Percentiles rank a stretch among this genome's conserved stretches.
Conservation (phyloP, 1,284 basidiomycete species). For the Phylloporus sp. region DNA sequence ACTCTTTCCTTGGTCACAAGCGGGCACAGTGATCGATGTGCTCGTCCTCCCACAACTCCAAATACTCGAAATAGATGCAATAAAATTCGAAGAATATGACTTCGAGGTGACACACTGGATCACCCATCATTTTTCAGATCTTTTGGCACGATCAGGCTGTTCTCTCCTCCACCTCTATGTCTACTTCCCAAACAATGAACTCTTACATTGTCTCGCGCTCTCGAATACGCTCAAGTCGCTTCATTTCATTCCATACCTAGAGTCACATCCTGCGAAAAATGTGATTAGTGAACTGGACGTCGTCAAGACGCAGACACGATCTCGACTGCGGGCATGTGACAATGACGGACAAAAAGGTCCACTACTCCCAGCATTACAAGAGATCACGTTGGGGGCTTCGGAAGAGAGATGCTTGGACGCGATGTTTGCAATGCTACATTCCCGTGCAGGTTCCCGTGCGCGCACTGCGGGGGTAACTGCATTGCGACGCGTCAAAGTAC, state of each 20-base stretch:
- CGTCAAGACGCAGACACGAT: too few relatives aligned
- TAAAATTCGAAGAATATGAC: too few relatives aligned
- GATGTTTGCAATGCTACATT: constrained; percentile 22
- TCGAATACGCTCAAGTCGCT: constrained; percentile 24
- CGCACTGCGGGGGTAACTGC: constrained; percentile 6
- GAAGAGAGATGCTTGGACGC: constrained; percentile 12
- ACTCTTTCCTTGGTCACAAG: constrained; percentile 3
- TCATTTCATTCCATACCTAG: constrained; percentile 30
- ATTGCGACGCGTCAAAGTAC: constrained; percentile 17
- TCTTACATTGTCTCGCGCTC: constrained; percentile 30
- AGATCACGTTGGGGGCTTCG: constrained; percentile 28
- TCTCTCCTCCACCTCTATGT: constrained; percentile 27
- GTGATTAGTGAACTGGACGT: constrained; percentile 19
- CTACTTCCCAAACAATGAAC: constrained; percentile 27
- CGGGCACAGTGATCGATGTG: constrained; percentile 8
- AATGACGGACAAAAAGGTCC: not conserved
- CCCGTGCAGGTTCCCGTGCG: constrained; percentile 15
- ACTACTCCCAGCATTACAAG: constrained; percentile 18
- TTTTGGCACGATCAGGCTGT: constrained; percentile 25
- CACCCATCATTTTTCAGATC: constrained; percentile 30
- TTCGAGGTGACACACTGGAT: too few relatives aligned
- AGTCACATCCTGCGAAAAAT: constrained; percentile 24
- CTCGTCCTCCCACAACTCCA: constrained; percentile 26
- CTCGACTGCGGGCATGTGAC: too few relatives aligned
- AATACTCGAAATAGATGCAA: constrained; percentile 28